A percentile compares a stretch with the other conserved stretches of the same genome.
phyloP scores from a whole-genome alignment of 2,329 filamentous ascomycete species.

The Biscogniauxia sp. region DNA sequence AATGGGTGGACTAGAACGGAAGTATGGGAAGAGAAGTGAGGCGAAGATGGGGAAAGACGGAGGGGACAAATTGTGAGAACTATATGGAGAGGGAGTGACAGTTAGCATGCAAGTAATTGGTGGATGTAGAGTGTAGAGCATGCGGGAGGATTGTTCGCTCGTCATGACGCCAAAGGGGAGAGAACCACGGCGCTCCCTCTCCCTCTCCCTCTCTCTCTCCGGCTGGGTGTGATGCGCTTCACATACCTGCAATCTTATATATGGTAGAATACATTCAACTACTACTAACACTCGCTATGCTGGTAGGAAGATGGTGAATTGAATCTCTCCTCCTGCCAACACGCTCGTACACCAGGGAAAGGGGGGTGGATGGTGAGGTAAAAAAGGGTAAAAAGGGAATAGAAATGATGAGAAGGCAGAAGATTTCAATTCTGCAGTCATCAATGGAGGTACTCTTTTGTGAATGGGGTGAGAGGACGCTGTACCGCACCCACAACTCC shows the following conservation, averaged over 20 bases:
- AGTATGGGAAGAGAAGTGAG: neutral
- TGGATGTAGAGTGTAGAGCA: neutral
- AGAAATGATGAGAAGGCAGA: slow-evolving; percentile 8
- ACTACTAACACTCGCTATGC: neutral
- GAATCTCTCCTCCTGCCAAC: neutral
- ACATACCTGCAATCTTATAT: neutral
- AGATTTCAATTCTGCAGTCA: slow-evolving; percentile 14
- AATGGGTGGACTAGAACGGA: slow-evolving; percentile 1
- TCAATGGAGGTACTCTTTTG: slow-evolving; percentile 2
- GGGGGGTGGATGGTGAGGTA: neutral
- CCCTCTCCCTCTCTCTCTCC: too few relatives aligned
- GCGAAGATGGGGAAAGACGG: slow-evolving; percentile 1
- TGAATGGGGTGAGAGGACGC: too few relatives aligned
- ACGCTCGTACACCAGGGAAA: neutral
- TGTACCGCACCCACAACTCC: slow-evolving; percentile 4
- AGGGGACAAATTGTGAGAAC: neutral
- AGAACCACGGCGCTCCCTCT: neutral
- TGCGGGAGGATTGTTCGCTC: neutral
- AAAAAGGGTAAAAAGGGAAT: neutral
- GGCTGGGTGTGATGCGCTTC: neutral
- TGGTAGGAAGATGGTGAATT: neutral
- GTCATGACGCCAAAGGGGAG: neutral
- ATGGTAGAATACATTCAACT: neutral
- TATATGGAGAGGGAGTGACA: neutral
- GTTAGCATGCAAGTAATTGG: neutral